phyloP scores from a whole-genome alignment of 768 basidiomycete species.

The Chalciporus pseudorubinellus region DNA sequence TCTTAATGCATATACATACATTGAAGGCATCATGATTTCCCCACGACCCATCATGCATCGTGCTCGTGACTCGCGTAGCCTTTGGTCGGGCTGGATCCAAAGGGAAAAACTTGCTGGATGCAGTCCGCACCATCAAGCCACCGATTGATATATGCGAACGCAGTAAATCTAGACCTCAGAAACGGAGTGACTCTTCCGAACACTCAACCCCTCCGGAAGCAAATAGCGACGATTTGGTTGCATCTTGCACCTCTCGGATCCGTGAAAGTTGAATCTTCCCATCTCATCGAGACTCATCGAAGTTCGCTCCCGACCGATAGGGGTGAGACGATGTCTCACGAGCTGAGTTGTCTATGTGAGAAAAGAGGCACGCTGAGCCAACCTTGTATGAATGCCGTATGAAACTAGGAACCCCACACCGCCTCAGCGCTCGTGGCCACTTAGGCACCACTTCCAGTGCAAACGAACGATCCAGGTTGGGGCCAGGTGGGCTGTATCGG shows the following conservation, averaged over 20 bases:
- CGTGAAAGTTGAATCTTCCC: slow-evolving; percentile 11
- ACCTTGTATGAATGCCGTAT: not conserved
- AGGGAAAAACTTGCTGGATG: not conserved
- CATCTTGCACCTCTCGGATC: slow-evolving; percentile 13
- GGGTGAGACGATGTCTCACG: slow-evolving; percentile 2
- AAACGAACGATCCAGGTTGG: not conserved
- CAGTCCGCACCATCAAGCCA: not conserved
- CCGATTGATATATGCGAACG: not conserved
- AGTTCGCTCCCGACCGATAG: slow-evolving; percentile 10
- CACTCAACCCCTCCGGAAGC: not conserved
- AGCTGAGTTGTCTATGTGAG: slow-evolving; percentile 6
- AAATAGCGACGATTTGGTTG: not conserved
- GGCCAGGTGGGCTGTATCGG: slow-evolving; percentile 8
- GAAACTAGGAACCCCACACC: not conserved
- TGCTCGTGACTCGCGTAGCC: not conserved
- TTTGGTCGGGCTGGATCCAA: not conserved
- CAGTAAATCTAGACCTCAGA: not conserved
- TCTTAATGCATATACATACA: not conserved
- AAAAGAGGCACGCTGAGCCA: slow-evolving; percentile 8
- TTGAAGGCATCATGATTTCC: not conserved
- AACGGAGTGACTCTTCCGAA: not conserved
- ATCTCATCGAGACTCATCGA: slow-evolving; percentile 3
- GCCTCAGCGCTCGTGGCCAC: not conserved
- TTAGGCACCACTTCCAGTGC: slow-evolving; percentile 1
- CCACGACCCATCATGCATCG: not conserved